phyloP scores from a whole-genome alignment of 2,329 filamentous ascomycete species.

The Xylariaceae sp. region DNA sequence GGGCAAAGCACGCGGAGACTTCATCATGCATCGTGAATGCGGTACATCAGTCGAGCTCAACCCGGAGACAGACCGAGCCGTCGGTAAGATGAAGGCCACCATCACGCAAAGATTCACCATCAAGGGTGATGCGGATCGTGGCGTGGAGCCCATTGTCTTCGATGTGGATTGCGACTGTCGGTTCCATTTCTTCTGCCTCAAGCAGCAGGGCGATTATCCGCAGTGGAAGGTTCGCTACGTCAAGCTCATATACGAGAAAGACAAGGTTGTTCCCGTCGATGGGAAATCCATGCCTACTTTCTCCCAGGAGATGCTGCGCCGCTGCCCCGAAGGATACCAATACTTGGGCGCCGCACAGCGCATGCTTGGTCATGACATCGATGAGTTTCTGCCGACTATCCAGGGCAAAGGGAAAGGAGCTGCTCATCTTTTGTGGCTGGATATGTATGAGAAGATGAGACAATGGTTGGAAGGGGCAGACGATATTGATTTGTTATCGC shows the following conservation, averaged over 20 bases:
- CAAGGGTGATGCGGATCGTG: conserved; percentile 14
- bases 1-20: conserved; percentile 49
- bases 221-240: conserved; percentile 44
- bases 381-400: conserved; percentile 40
- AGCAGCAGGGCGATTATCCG: conserved; percentile 17
- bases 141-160: conserved; percentile 35
- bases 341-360: conserved; percentile 47
- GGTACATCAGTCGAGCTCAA: conserved; percentile 46
- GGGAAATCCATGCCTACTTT: conserved; percentile 40
- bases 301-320: conserved; percentile 35
- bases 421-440: conserved; percentile 31
- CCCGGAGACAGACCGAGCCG: conserved; percentile 37
- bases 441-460: conserved; percentile 41
- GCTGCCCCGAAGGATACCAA: conserved; percentile 44
- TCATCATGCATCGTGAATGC: conserved; percentile 57
- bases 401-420: conserved; percentile 25
- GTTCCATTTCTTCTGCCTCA: conserved; percentile 47
- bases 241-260: conserved; percentile 50
- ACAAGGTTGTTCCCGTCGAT: conserved; percentile 47
- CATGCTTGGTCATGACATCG: conserved; percentile 43
- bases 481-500: conserved; percentile 28
- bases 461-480: conserved; percentile 28
- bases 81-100: conserved; percentile 54
- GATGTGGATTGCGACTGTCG: conserved; percentile 52
- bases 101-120: conserved; percentile 49